Base-by-base conservation (phyloP, 164 flowering plant species). In the grape (Vitis vinifera) region DNA sequence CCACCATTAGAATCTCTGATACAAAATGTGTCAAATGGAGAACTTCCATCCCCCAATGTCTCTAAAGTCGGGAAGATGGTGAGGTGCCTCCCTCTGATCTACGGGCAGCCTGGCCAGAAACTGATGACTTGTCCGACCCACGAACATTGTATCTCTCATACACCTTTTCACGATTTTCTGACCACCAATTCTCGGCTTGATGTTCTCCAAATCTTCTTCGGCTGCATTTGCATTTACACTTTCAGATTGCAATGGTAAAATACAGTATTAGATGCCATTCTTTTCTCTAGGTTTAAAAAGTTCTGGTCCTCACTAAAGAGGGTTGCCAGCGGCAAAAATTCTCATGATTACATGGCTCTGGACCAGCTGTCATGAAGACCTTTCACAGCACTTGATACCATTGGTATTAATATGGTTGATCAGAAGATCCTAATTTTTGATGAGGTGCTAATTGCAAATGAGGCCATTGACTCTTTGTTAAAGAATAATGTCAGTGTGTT, bases 181-280 rank as follows among this genome's bases (percentile, higher is more conserved):
- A 84, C 94, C 94, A 89, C 91, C 94, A 89, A 51, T 81, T 79
- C 72, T 86, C 89, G 5, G 91, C 91, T 63, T 89, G 91, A 66
- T 86, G 88, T 76, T 89, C 91, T 29, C 86, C 88, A 67, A 89
- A 89, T 84, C 89, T 86, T 76, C 90, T 85, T 65, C 94, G 94
- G 74, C 94, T 89, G 87, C 73, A 80, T 8, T 78, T 15, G 27
- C 53, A 71, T 62, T 73, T 37, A 52, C 10, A 49, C 8, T 44
- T 49, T 70, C 50, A 63, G 69, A 67, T 51, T 59, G 17, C 8
- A 63, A 50, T 10, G 8, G 51, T 58, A 48, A 48, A 58, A 9
- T 16, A 8, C 19, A 58, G 47, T 4, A 37, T 37, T 37, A 3
- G 44, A 37, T 37, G 44, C 7, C 44, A 37, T 37, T 37, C 44